Evolutionary conservation across 2,329 filamentous ascomycete genomes (phyloP), one percentile per base, ranked within the genome.

Genomic region (Geosmithia flava): DNA sequence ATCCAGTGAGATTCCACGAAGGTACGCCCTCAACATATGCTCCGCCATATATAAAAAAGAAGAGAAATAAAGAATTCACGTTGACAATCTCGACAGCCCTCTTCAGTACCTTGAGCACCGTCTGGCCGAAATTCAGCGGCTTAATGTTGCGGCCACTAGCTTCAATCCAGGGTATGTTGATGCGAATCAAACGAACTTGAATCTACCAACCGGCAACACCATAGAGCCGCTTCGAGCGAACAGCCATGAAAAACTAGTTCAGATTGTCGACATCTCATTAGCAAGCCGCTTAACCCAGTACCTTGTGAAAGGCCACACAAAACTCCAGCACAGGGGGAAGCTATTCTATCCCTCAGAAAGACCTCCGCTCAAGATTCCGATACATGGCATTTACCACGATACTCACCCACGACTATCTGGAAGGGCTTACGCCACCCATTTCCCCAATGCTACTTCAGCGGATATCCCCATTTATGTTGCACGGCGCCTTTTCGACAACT

Each of bases 271-370:
- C 16, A 6, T 44, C 5, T 39, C 45, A 13, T 16, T 47, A 16
- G 17, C 29, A 11, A 43, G 46, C 30, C 44, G 37, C n/a, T 11
- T 17, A 4, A 44, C 23, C 7, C 7, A 40, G 39, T 41, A 16
- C 29, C 46, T 42, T 27, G 45, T 46, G 37, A 42, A 30, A 30
- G 44, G 23, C 11, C 39, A 20, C n/a, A 11, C 17, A 4, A 45
- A 30, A 6, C 33, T 54, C 4, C 45, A 46, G 16, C 47, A 56
- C 40, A 45, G 47, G 3, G 49, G 49, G 10, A 56, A 54, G 46
- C 49, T 56, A 6, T 52, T 56, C 42, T 56, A 54, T 37, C 47
- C 49, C 16, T 55, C 54, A 23, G 55, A 56, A 46, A 30, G 53
- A 29, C 55, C 54, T 17, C 55, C 55, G 3, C 48, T 56, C 3